A percentile compares a stretch with the other conserved stretches of the same genome.
Evolutionary conservation across 805 yeast genomes (phyloP).

Genomic region (Sugiyamaella boreocaroliniensis): DNA sequence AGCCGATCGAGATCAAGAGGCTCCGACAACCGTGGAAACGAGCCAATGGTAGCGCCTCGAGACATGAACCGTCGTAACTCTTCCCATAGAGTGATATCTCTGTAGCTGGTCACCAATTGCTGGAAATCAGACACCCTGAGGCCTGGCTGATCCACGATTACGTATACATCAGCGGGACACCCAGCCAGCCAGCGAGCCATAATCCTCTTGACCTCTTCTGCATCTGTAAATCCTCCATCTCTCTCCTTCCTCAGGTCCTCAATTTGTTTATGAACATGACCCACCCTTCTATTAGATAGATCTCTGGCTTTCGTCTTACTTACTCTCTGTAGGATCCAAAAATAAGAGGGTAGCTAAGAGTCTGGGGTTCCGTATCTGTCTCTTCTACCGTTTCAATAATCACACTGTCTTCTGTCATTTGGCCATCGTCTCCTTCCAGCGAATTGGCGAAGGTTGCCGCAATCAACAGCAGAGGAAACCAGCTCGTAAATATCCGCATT

Average conservation of each 20-base stretch:
- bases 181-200: conserved; percentile 30
- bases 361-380: neutral
- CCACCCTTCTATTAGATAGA: conserved; percentile 9
- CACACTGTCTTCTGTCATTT: too few relatives aligned
- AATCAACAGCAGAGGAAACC: neutral
- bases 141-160: conserved; percentile 51
- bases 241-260: conserved; percentile 13
- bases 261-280: conserved; percentile 13
- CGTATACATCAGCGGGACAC: conserved; percentile 49
- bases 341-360: conserved; percentile 14
- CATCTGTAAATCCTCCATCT: conserved; percentile 12
- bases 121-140: conserved; percentile 43
- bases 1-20: conserved; percentile 38
- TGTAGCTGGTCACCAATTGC: conserved; percentile 2
- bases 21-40: conserved; percentile 22
- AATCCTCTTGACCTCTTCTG: conserved; percentile 14
- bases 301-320: neutral
- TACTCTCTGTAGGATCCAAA: conserved; percentile 18
- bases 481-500: neutral
- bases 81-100: conserved; percentile 13
- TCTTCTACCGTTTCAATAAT: neutral
- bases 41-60: conserved; percentile 20
- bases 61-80: conserved; percentile 16
- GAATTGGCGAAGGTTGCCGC: too few relatives aligned
- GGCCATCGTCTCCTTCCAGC: neutral